Base-by-base conservation (phyloP, 148 eudicot species). In the Amaranthus palmeri region DNA sequence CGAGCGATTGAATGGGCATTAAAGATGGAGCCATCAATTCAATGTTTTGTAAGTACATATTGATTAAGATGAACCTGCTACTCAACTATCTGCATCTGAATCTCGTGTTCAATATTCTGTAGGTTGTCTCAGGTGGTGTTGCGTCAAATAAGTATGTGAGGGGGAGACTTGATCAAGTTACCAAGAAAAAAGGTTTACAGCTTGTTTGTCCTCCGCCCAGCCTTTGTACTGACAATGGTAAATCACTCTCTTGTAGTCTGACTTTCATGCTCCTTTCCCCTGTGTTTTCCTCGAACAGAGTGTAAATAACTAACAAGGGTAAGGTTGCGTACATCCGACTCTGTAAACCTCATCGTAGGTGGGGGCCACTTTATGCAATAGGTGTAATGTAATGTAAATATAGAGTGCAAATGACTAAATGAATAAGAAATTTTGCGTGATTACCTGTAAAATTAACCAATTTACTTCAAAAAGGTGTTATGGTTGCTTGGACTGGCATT, bases 151-250 rank as follows among this genome's bases (percentile, higher is more conserved):
- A 91, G 71, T 89, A 84, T 71, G 96, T 95, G 47, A 91, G 99
- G 82, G 71, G 86, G 73, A 86, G 85, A 78, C 92, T 95, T 71
- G 81, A 82, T 74, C 76, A 82, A 65, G 75, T 86, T 58, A 97
- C 82, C 54, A 79, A 78, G 60, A 82, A 81, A 79, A 89, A 72
- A 36, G 88, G 86, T 56, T 77, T 95, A 67, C 80, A 81, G 75
- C 97, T 95, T 77, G 85, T 92, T 67, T 95, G 99, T 81, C 99
- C 99, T 77, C 99, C 99, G 74, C 98, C 99, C 73, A 86, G 88
- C 78, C 92, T 95, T 64, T 95, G 99, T 78, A 95, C 99, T 3
- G 99, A 95, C 77, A 95, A 95, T 75, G 99, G 99, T 90, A 71
- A 73, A 76, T 73, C 72, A 60, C 54, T 76, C 63, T 42, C 18